Percentiles rank a stretch among this genome's conserved stretches.
Evolutionary conservation across 495 filamentous ascomycete genomes (phyloP).

Genomic region (Daldinia childiae): DNA sequence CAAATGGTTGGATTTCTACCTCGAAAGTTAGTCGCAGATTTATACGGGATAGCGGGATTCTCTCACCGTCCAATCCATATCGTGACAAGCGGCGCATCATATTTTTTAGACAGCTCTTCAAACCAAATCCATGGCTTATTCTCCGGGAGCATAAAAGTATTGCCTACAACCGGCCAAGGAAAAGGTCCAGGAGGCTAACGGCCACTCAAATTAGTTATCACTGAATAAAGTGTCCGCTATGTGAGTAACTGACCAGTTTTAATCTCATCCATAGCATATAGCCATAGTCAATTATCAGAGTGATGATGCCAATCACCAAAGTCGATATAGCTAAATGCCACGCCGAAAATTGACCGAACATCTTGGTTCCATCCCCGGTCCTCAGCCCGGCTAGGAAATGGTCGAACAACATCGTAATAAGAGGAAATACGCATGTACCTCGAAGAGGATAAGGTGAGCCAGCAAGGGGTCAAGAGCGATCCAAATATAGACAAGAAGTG

Average conservation of each 20-base stretch:
- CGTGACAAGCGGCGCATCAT: constrained; percentile 65
- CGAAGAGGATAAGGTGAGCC: not conserved
- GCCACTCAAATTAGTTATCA: constrained; percentile 4
- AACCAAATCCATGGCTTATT: constrained; percentile 73
- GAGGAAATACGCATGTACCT: not conserved
- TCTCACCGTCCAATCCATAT: constrained; percentile 67
- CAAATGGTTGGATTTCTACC: constrained; percentile 69
- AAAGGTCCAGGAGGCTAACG: constrained; percentile 66
- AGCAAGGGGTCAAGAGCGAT: not conserved
- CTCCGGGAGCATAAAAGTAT: constrained; percentile 67
- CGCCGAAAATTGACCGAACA: constrained; percentile 27
- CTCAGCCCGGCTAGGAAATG: constrained; percentile 28
- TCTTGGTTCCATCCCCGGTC: constrained; percentile 5
- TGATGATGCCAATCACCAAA: constrained; percentile 43
- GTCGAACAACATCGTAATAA: constrained; percentile 37
- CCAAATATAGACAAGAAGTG: not conserved
- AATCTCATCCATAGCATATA: constrained; percentile 60
- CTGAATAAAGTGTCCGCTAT: constrained; percentile 11
- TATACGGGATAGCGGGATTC: not conserved
- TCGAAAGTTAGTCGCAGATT: not conserved
- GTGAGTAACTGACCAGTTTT: constrained; percentile 47
- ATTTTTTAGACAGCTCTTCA: constrained; percentile 64
- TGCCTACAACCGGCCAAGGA: constrained; percentile 61
- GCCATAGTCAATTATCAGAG: constrained; percentile 57
- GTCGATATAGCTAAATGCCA: constrained; percentile 36